Conservation (phyloP, 257 asterid genomes). For the Orobanche coerulescens region DNA sequence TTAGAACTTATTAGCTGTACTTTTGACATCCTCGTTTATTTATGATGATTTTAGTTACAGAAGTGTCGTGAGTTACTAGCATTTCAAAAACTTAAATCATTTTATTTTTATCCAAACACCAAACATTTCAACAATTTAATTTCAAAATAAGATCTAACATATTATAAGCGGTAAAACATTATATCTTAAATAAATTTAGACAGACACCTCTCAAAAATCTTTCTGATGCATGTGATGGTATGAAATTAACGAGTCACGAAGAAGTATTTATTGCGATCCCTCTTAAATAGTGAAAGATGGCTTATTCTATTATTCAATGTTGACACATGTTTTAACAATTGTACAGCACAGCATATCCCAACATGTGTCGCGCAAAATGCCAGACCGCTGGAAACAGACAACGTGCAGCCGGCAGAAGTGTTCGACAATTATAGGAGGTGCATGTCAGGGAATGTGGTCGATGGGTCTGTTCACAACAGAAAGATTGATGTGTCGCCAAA, state of each 20-base stretch:
- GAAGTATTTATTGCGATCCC: background rate
- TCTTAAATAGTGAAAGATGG: background rate
- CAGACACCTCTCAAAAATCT: too few species aligned
- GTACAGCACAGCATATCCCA: constrained; percentile 53
- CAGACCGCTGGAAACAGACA: constrained; percentile 39
- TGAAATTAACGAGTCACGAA: too few species aligned
- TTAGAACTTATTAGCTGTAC: too few species aligned
- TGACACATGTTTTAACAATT: constrained; percentile 16
- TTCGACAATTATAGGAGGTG: constrained; percentile 33
- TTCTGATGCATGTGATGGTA: too few species aligned
- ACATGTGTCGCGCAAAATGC: constrained; percentile 37
- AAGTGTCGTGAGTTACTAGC: background rate
- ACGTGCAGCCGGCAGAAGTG: constrained; percentile 33
- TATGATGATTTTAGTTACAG: background rate
- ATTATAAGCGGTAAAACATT: too few species aligned
- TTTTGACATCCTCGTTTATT: background rate
- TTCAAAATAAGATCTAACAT: too few species aligned
- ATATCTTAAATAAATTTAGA: too few species aligned
- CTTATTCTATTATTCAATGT: background rate
- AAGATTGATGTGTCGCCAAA: constrained; percentile 39
- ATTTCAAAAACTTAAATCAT: background rate
- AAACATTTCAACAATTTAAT: too few species aligned
- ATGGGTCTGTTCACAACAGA: constrained; percentile 35
- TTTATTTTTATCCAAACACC: too few species aligned
- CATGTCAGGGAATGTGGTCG: constrained; percentile 34